Percentiles rank a stretch among this genome's conserved stretches.
phyloP scores from a whole-genome alignment of 2,329 filamentous ascomycete species.

The Pseudocercospora fijiensis region DNA sequence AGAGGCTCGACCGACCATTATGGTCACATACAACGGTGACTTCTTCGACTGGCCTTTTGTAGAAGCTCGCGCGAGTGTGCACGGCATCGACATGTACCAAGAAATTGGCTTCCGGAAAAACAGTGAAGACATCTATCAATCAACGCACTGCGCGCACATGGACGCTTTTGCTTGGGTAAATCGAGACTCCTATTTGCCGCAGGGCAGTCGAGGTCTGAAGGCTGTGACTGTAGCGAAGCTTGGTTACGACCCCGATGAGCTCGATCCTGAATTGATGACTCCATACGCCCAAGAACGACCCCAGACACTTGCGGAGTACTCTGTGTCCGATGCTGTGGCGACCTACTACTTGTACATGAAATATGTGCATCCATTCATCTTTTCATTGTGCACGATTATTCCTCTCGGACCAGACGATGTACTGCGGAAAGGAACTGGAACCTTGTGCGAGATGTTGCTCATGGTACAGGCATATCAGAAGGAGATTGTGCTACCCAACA shows the following conservation, averaged over 20 bases:
- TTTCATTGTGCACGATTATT: slow-evolving; percentile 95
- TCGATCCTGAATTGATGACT: slow-evolving; percentile 97
- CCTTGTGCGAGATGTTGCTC: slow-evolving; percentile 97
- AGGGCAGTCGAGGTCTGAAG: slow-evolving; percentile 94
- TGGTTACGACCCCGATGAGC: slow-evolving; percentile 95
- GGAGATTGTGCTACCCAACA: slow-evolving; percentile 91
- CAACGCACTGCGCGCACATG: slow-evolving; percentile 95
- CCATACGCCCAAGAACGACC: slow-evolving; percentile 82
- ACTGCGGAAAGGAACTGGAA: slow-evolving; percentile 91
- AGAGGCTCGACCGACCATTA: slow-evolving; percentile 88
- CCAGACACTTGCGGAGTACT: slow-evolving; percentile 94
- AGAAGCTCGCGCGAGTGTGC: slow-evolving; percentile 85
- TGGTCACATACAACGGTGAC: slow-evolving; percentile 99
- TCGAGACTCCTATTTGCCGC: slow-evolving; percentile 94
- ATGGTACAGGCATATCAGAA: slow-evolving; percentile 98
- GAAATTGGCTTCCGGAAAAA: slow-evolving; percentile 98
- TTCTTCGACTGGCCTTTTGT: slow-evolving; percentile 99
- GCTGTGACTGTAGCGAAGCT: slow-evolving; percentile 97
- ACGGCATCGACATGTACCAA: slow-evolving; percentile 98
- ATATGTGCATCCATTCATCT: slow-evolving; percentile 99
- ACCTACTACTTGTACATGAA: slow-evolving; percentile 99
- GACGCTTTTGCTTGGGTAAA: slow-evolving; percentile 99
- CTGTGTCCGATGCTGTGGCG: slow-evolving; percentile 96
- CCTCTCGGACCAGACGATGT: slow-evolving; percentile 91
- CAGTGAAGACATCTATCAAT: slow-evolving; percentile 93